Base-by-base conservation (phyloP, 345 rosid genomes). In the Eucalyptus regnans region DNA sequence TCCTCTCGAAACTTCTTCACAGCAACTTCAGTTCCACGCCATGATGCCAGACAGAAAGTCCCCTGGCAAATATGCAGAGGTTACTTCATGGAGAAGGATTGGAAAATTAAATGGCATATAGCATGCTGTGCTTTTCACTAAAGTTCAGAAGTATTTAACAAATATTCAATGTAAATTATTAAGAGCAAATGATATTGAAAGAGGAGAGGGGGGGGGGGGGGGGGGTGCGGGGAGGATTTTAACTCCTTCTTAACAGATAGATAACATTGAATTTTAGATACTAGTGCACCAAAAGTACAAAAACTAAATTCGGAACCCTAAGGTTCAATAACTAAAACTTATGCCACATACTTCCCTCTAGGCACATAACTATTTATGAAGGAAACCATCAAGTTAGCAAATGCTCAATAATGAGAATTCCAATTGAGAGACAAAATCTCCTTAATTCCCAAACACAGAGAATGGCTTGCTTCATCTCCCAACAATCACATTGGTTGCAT, bases 1-100 rank as follows among this genome's bases (percentile, higher is more conserved):
- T 95, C 94, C 88, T 96, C 99, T n/a, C 90, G 93, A 52, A 98
- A 96, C 92, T 86, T 96, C 89, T 98, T 98, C 81, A 97, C 98
- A 37, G 99, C 99, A 88, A 98, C 98, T 92, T 95, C 87, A 88
- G 94, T 98, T n/a, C 99, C 99, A 86, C 97, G 97, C 99, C 99
- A 98, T 58, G 93, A 93, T 90, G 97, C 98, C 85, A 91, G 90
- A 80, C 94, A 89, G 86, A 93, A 97, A 87, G 99, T 97, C 89
- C 99, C 99, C 99, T 96, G 48, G 50, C 12, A 84, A 18, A 81
- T n/a, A 48, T 60, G 58, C 43, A 80, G 50, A 31, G 18, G 7
- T 33, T 49, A 43, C 50, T 86, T 60, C 68, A 33, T 22, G 44
- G 22, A 60, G 31, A 51, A 23, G 49, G 48, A 54, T 37, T 86